These are phyloP conservation scores for Lasiosphaeriaceae sp. DNA, from an alignment of 495 filamentous ascomycete genomes.

Conservation along the genomic window DNA sequence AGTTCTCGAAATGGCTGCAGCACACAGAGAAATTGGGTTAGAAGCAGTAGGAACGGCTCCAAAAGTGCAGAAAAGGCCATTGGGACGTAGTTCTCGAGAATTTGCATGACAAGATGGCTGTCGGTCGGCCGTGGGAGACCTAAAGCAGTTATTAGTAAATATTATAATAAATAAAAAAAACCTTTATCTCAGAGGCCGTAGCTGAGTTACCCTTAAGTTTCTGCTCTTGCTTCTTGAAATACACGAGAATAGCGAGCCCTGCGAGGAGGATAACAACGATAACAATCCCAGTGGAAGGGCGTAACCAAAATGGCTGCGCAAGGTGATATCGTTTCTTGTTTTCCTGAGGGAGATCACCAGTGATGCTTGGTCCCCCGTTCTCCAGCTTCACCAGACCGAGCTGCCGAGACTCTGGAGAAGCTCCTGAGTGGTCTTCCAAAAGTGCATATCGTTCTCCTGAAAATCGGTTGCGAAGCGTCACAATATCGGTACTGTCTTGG, in stretches of 20 bases:
- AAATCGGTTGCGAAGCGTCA: not conserved
- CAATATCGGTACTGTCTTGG: not conserved
- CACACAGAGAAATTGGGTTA: slow-evolving; percentile 20
- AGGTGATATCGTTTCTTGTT: too few relatives aligned
- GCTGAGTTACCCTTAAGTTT: not conserved
- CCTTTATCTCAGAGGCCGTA: not conserved
- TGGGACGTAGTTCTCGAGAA: slow-evolving; percentile 44
- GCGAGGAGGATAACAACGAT: not conserved
- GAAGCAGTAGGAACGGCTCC: slow-evolving; percentile 44
- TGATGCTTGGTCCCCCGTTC: too few relatives aligned
- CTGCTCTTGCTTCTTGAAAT: not conserved
- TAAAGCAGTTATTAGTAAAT: slow-evolving; percentile 6
- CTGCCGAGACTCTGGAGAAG: not conserved
- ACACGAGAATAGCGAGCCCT: not conserved
- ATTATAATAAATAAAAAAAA: slow-evolving; percentile 6
- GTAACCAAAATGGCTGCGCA: not conserved
- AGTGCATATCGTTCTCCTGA: not conserved
- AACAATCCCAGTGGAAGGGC: not conserved
- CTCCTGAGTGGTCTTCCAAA: not conserved
- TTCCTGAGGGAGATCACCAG: too few relatives aligned
- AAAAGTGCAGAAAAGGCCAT: slow-evolving; percentile 40
- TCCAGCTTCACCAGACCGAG: too few relatives aligned
- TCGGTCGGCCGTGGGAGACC: slow-evolving; percentile 37
- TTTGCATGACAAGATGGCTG: slow-evolving; percentile 30
- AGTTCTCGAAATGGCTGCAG: not conserved